Evolutionary conservation across 768 basidiomycete species (phyloP), one percentile per base, ranked within the genome.

Genomic region (Pulveroboletus sp.): DNA sequence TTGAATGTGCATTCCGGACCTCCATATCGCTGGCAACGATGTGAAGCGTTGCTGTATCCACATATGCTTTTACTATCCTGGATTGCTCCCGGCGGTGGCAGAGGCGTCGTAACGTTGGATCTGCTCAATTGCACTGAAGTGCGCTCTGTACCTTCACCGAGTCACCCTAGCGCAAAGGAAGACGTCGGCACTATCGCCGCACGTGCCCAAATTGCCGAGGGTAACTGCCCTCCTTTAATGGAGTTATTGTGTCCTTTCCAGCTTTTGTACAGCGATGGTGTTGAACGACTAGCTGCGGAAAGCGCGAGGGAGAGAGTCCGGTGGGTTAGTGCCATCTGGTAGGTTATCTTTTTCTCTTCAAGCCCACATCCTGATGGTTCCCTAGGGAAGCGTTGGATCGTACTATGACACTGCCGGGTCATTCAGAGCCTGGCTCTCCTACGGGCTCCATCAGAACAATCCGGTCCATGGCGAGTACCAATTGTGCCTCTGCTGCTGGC

Each of bases 301-400:
- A 93, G 89, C 55, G 77, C 92, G 7, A 67, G 87, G 49, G 89
- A 94, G 64, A 75, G 93, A 56, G 85, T 91, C 43, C 82, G 86
- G 66, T 97, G 94, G 94, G 91, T 94, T 12, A 89, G 88, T 59
- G 80, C 90, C 5, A 79, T 97, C 46, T 93, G 90, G 94, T 92
- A 60, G 1, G 40, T 82, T 72, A 1, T 14, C 19, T 11, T 21
- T 32, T 40, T 27, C 20, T 32, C 19, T 21, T 7, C 0, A 21
- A 6, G 27, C 33, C 2, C 39, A 40, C 20, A 39, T 49, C 14
- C 41, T 52, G 16, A 53, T 19, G 35, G 24, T 24, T 11, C 49
- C 46, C 29, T 52, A 94, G 90, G 90, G 90, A 91, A 53, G 83
- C 85, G 0, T 75, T 93, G 16, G 83, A 90, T 57, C 79, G 80